phyloP scores from a whole-genome alignment of 306 rosid species.

The Acacia acuminata region DNA sequence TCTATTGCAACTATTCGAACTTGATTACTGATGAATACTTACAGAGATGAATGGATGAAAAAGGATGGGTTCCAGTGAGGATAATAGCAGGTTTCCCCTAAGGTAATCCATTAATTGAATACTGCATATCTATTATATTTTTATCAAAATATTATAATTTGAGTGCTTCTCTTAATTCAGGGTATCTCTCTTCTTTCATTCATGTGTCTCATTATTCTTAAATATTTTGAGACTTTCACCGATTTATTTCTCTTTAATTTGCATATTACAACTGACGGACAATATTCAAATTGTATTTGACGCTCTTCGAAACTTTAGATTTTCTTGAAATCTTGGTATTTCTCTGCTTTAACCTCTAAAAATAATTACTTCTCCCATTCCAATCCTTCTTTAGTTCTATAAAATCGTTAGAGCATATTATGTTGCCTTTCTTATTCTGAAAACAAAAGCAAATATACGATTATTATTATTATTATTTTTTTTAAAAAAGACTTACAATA shows the following conservation, averaged over 20 bases:
- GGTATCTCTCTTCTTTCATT: too few relatives aligned
- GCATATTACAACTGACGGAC: slow-evolving; percentile 76
- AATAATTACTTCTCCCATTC: too few relatives aligned
- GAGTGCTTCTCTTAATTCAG: too few relatives aligned
- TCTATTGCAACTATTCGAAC: slow-evolving; percentile 73
- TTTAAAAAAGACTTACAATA: too few relatives aligned
- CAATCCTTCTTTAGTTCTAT: too few relatives aligned
- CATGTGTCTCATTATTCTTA: background rate
- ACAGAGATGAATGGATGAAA: slow-evolving; percentile 83
- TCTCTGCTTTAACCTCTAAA: too few relatives aligned
- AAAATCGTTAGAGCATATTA: too few relatives aligned
- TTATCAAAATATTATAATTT: too few relatives aligned
- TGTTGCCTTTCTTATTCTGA: too few relatives aligned
- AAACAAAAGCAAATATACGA: too few relatives aligned
- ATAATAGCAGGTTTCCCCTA: slow-evolving; percentile 77
- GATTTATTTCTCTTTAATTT: background rate
- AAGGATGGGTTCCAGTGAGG: slow-evolving; percentile 84
- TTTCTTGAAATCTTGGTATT: slow-evolving; percentile 71
- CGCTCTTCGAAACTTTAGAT: slow-evolving; percentile 55
- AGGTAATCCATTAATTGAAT: background rate
- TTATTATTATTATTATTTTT: too few relatives aligned
- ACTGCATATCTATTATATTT: too few relatives aligned
- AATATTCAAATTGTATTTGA: slow-evolving; percentile 65
- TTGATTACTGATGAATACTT: slow-evolving; percentile 74
- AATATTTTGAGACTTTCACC: background rate